phyloP scores from a whole-genome alignment of 176 grass and related monocot genomes.

The Phragmites australis region DNA sequence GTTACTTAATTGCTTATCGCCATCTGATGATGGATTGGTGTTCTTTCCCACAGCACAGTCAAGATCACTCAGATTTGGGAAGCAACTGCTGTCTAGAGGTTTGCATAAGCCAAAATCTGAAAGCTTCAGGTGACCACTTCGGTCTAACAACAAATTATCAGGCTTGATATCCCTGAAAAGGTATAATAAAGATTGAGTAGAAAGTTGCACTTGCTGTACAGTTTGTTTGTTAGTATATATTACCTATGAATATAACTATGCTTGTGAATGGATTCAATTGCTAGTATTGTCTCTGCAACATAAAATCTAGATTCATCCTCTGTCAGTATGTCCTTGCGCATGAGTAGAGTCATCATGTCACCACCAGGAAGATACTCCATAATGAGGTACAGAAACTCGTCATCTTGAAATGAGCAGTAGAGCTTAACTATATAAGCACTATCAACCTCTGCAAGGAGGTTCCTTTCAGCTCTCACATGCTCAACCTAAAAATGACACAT shows the following conservation, averaged over 20 bases:
- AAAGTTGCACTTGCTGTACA: neutral
- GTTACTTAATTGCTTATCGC: conserved; percentile 49
- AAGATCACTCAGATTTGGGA: conserved; percentile 79
- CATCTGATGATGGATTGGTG: conserved; percentile 51
- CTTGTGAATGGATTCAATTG: conserved; percentile 85
- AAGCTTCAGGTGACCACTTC: conserved; percentile 87
- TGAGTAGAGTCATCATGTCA: conserved; percentile 85
- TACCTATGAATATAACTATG: conserved; percentile 85
- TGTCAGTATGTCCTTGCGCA: conserved; percentile 76
- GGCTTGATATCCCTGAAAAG: conserved; percentile 96
- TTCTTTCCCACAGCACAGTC: conserved; percentile 54
- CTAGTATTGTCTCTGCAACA: conserved; percentile 74
- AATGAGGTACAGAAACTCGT: conserved; percentile 67
- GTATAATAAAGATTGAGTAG: conserved; percentile 30
- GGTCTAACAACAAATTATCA: conserved; percentile 93
- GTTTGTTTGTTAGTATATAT: conserved; percentile 3
- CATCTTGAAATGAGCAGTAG: conserved; percentile 85
- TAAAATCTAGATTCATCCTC: conserved; percentile 76
- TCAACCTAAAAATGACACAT: conserved; percentile 58
- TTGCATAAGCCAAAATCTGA: conserved; percentile 99
- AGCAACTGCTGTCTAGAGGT: conserved; percentile 83
- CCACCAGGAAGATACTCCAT: conserved; percentile 90
- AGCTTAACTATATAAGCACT: conserved; percentile 80
- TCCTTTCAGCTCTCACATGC: conserved; percentile 74
- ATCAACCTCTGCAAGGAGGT: conserved; percentile 78